A percentile compares a stretch with the other conserved stretches of the same genome.
Conservation (phyloP, 192 early-diverging fungal genomes). For the Ambispora gerdemannii region DNA sequence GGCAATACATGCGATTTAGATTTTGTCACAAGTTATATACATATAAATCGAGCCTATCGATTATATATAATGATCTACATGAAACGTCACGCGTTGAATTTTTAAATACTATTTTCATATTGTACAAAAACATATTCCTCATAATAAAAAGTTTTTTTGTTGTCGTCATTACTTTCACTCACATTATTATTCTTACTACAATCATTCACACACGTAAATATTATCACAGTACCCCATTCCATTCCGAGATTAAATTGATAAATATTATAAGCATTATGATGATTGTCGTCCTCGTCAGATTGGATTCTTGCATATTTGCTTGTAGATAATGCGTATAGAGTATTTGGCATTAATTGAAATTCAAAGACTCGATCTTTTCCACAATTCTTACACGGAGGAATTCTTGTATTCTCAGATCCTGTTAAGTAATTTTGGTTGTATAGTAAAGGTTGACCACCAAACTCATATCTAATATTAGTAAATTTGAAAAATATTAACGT, state of each 20-base stretch:
- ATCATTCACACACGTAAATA: conserved; percentile 76
- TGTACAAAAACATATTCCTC: conserved; percentile 63
- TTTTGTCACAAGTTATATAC: not conserved
- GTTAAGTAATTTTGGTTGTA: conserved; percentile 57
- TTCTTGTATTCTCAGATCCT: too few relatives aligned
- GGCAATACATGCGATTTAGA: not conserved
- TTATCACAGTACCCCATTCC: conserved; percentile 87
- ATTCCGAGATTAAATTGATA: conserved; percentile 67
- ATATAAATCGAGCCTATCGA: not conserved
- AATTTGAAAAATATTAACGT: too few relatives aligned
- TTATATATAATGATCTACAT: not conserved
- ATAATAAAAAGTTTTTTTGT: conserved; percentile 48
- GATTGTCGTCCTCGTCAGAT: conserved; percentile 39
- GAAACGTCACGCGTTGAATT: not conserved
- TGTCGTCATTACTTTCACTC: conserved; percentile 2
- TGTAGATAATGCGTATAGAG: conserved; percentile 68
- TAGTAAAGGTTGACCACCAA: conserved; percentile 65
- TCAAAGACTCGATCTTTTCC: conserved; percentile 73
- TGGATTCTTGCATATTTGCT: conserved; percentile 53
- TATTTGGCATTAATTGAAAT: conserved; percentile 89
- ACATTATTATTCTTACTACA: conserved; percentile 56
- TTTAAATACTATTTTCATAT: conserved; percentile 42
- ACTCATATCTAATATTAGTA: conserved; percentile 66
- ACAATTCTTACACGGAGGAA: conserved; percentile 68
- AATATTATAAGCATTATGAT: conserved; percentile 31